Evolutionary conservation across 1,139 yeast species (phyloP).

Genomic region (Spathaspora jeffriesii): DNA sequence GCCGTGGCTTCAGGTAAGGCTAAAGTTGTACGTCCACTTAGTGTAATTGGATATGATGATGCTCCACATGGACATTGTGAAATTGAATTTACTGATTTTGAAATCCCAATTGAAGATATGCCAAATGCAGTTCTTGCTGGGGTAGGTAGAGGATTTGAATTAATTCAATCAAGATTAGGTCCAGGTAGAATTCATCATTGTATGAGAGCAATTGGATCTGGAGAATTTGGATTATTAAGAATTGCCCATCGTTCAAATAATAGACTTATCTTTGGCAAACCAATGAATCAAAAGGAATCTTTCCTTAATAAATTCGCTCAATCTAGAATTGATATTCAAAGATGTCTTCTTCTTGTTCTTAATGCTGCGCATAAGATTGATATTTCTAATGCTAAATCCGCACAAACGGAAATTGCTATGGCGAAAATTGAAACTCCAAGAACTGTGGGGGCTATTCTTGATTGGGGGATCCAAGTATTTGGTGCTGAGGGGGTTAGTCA

Average conservation of each 20-base stretch:
- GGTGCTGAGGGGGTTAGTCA: conserved; percentile 73
- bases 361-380: conserved; percentile 71
- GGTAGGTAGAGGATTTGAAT: conserved; percentile 65
- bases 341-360: conserved; percentile 58
- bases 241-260: conserved; percentile 57
- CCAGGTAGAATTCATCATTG: conserved; percentile 79
- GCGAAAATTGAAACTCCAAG: conserved; percentile 72
- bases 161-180: conserved; percentile 70
- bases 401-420: conserved; percentile 62
- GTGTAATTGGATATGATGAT: conserved; percentile 66
- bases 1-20: conserved; percentile 56
- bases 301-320: conserved; percentile 57
- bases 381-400: conserved; percentile 53
- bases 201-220: conserved; percentile 69
- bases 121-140: conserved; percentile 43
- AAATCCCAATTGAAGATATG: conserved; percentile 45
- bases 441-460: conserved; percentile 52
- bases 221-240: conserved; percentile 58
- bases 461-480: conserved; percentile 69
- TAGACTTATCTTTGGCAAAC: conserved; percentile 58
- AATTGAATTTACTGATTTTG: conserved; percentile 53
- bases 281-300: conserved; percentile 54
- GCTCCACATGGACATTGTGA: conserved; percentile 80
- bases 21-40: conserved; percentile 52
- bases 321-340: conserved; percentile 57